A percentile compares a stretch with the other conserved stretches of the same genome.
Conservation (phyloP, 2,329 filamentous ascomycete genomes). For the Thelonectria blattea region DNA sequence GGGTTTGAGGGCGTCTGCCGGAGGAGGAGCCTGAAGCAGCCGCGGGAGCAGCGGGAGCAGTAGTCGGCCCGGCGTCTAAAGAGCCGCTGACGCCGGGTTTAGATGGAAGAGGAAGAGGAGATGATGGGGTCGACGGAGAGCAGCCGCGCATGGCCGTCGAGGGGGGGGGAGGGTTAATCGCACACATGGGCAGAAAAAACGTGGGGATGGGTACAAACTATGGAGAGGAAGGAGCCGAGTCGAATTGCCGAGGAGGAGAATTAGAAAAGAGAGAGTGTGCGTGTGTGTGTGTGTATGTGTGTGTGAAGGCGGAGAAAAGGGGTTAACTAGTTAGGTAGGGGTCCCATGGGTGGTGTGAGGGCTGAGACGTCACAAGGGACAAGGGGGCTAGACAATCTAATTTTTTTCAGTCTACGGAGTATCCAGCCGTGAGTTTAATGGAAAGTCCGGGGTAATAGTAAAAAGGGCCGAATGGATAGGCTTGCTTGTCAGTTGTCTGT, state of each 20-base stretch:
- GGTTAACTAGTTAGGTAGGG: neutral
- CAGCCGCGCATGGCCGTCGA: conserved; percentile 11
- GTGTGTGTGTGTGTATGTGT: too few relatives aligned
- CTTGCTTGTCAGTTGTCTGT: too few relatives aligned
- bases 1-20: conserved; percentile 12
- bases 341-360: conserved; percentile 10
- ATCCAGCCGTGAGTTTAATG: too few relatives aligned
- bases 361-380: neutral
- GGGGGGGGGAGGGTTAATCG: too few relatives aligned
- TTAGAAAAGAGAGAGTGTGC: neutral
- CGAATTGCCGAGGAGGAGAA: conserved; percentile 17
- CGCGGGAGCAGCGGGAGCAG: too few relatives aligned
- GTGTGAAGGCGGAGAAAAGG: neutral
- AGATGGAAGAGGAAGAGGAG: neutral
- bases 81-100: neutral
- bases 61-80: neutral
- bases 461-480: neutral
- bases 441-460: conserved; percentile 7
- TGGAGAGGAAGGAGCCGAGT: neutral
- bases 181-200: neutral
- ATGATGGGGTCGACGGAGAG: conserved; percentile 9
- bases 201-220: neutral
- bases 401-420: too few relatives aligned
- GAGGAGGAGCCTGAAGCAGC: neutral
- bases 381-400: too few relatives aligned